Evolutionary conservation across 2,329 filamentous ascomycete species (phyloP).

Genomic region (Ploettnerulaceae sp.): DNA sequence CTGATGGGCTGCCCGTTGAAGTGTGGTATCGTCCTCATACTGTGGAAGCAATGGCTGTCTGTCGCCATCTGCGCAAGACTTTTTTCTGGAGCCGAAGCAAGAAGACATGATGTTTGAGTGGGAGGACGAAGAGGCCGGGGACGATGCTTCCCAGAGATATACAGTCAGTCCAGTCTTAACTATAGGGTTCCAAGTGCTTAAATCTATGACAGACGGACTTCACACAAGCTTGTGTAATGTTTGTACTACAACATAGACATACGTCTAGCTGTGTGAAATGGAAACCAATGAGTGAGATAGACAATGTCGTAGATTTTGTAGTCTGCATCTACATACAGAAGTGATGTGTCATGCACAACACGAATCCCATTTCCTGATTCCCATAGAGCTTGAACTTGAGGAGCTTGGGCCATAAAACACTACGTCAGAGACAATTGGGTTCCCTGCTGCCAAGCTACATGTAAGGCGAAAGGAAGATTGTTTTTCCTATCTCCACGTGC

Average conservation of each 20-base stretch:
- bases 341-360: neutral
- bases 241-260: neutral
- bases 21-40: conserved; percentile 73
- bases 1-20: conserved; percentile 74
- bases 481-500: conserved; percentile 15
- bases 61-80: conserved; percentile 25
- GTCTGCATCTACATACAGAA: neutral
- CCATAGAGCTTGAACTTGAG: neutral
- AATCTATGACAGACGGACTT: conserved; percentile 24
- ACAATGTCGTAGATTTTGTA: neutral
- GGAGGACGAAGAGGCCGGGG: neutral
- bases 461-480: conserved; percentile 2
- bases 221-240: neutral
- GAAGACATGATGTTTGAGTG: conserved; percentile 29
- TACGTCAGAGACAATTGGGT: conserved; percentile 11
- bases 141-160: conserved; percentile 1
- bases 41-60: conserved; percentile 70
- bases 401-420: conserved; percentile 5
- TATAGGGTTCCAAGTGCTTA: conserved; percentile 11
- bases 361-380: conserved; percentile 4
- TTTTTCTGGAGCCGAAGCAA: conserved; percentile 33
- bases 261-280: neutral
- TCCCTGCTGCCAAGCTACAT: neutral
- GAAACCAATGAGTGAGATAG: neutral
- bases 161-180: neutral